Percentiles rank a stretch among this genome's conserved stretches.
Evolutionary conservation across 2,329 filamentous ascomycete genomes (phyloP).

Genomic region (Colletotrichum camelliae): DNA sequence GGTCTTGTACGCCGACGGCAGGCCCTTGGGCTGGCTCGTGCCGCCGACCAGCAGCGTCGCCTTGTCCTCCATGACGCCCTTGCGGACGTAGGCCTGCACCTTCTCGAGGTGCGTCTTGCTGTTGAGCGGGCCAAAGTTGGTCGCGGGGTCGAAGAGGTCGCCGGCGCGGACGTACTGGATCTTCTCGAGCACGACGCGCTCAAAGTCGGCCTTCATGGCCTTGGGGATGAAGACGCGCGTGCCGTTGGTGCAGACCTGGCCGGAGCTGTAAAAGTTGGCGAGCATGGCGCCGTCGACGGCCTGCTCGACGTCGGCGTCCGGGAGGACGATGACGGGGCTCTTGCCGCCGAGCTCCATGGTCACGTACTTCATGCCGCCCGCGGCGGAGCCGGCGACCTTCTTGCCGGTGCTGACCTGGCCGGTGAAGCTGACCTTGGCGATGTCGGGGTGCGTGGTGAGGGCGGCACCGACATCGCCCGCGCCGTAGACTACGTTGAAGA

Average conservation of each 20-base stretch:
- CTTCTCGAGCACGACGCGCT: constrained; percentile 71
- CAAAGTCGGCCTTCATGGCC: constrained; percentile 69
- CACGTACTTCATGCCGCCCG: constrained; percentile 84
- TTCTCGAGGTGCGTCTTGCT: constrained; percentile 78
- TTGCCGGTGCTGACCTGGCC: constrained; percentile 51
- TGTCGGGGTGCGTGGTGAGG: constrained; percentile 72
- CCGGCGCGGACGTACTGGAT: constrained; percentile 81
- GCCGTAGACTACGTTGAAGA: constrained; percentile 88
- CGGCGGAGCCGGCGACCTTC: constrained; percentile 80
- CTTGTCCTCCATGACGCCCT: constrained; percentile 75
- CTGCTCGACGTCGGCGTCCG: constrained; percentile 77
- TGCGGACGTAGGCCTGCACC: constrained; percentile 76
- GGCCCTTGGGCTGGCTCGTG: constrained; percentile 53
- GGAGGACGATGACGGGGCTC: constrained; percentile 79
- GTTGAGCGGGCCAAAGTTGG: constrained; percentile 86
- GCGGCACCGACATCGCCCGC: constrained; percentile 79
- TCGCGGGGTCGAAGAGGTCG: constrained; percentile 71
- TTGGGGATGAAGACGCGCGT: constrained; percentile 84
- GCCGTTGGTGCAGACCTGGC: constrained; percentile 93
- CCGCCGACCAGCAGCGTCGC: constrained; percentile 80
- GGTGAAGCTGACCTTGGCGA: constrained; percentile 75
- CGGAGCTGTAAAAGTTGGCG: constrained; percentile 91
- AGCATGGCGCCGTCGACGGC: constrained; percentile 93
- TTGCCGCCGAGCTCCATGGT: constrained; percentile 94
- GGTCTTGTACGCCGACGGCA: constrained; percentile 54